A percentile compares a stretch with the other conserved stretches of the same genome.
Conservation (phyloP, 1,284 basidiomycete genomes). For the Sporisorium graminicola region DNA sequence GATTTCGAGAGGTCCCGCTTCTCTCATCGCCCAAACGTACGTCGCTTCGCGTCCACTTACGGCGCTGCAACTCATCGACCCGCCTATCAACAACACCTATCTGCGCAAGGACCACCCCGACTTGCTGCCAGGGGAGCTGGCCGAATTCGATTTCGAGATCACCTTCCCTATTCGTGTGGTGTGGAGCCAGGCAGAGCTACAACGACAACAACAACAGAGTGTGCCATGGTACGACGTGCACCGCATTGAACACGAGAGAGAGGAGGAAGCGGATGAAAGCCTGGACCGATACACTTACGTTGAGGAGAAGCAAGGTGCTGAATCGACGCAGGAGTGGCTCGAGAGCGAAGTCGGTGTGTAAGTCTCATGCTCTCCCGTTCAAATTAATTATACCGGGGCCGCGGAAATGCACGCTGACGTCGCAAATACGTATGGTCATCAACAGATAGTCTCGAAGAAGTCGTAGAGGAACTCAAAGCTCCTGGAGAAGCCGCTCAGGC, state of each 20-base stretch:
- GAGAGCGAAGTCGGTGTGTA: constrained; percentile 66
- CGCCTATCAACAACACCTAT: constrained; percentile 55
- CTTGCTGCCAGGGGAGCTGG: constrained; percentile 35
- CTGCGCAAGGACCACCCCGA: constrained; percentile 26
- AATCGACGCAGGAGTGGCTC: constrained; percentile 53
- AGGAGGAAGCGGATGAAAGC: constrained; percentile 60
- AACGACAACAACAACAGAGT: constrained; percentile 31
- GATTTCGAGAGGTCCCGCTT: constrained; percentile 42
- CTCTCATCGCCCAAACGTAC: constrained; percentile 60
- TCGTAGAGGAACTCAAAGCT: background rate
- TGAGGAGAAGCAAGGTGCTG: constrained; percentile 45
- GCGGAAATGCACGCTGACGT: background rate
- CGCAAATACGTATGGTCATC: constrained; percentile 2
- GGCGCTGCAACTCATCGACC: constrained; percentile 60
- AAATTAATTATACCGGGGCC: no score
- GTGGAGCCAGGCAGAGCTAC: constrained; percentile 54
- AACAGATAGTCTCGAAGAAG: constrained; percentile 45
- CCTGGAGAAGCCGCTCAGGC: background rate
- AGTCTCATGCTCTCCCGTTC: constrained; percentile 12
- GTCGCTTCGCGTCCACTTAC: constrained; percentile 63
- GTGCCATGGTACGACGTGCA: constrained; percentile 64
- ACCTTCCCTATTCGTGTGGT: constrained; percentile 59
- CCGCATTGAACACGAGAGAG: constrained; percentile 60
- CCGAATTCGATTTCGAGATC: constrained; percentile 61
- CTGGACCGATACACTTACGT: constrained; percentile 57